A percentile compares a stretch with the other conserved stretches of the same genome.
These are phyloP conservation scores for Coniella vitis DNA, from an alignment of 2,329 filamentous ascomycete species.

Conservation along the genomic window DNA sequence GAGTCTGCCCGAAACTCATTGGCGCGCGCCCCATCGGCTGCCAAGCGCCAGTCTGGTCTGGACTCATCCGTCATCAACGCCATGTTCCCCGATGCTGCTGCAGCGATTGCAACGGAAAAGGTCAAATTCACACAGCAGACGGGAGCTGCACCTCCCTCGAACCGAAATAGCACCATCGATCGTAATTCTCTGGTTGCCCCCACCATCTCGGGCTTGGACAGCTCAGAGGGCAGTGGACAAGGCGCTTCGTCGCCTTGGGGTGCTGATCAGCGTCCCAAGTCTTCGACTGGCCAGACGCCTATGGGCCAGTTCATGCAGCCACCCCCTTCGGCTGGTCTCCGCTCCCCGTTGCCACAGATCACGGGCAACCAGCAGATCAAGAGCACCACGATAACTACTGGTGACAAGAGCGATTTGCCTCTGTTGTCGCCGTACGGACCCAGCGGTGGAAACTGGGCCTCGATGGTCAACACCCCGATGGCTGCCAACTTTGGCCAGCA, in stretches of 20 bases:
- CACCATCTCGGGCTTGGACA: conserved; percentile 64
- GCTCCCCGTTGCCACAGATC: conserved; percentile 71
- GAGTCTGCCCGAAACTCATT: conserved; percentile 83
- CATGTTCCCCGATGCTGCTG: conserved; percentile 98
- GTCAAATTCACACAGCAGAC: conserved; percentile 95
- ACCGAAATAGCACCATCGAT: conserved; percentile 83
- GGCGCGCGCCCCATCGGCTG: conserved; percentile 68
- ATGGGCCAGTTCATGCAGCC: conserved; percentile 97
- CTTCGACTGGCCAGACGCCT: conserved; percentile 66
- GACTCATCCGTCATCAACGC: conserved; percentile 91
- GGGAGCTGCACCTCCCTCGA: conserved; percentile 81
- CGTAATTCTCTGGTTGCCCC: conserved; percentile 69
- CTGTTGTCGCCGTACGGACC: conserved; percentile 77
- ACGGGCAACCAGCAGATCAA: conserved; percentile 66
- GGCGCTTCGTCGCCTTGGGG: conserved; percentile 79
- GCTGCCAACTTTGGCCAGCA: conserved; percentile 71
- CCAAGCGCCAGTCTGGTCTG: conserved; percentile 90
- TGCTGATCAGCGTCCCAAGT: conserved; percentile 61
- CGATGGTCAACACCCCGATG: conserved; percentile 97
- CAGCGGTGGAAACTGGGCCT: conserved; percentile 91
- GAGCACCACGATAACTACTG: conserved; percentile 71
- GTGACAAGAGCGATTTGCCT: conserved; percentile 70
- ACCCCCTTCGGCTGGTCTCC: conserved; percentile 64
- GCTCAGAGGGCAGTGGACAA: conserved; percentile 55
- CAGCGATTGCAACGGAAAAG: conserved; percentile 97